Evolutionary conservation across 2,329 filamentous ascomycete species (phyloP), one percentile per base, ranked within the genome.

Genomic region (Fusarium sp.): DNA sequence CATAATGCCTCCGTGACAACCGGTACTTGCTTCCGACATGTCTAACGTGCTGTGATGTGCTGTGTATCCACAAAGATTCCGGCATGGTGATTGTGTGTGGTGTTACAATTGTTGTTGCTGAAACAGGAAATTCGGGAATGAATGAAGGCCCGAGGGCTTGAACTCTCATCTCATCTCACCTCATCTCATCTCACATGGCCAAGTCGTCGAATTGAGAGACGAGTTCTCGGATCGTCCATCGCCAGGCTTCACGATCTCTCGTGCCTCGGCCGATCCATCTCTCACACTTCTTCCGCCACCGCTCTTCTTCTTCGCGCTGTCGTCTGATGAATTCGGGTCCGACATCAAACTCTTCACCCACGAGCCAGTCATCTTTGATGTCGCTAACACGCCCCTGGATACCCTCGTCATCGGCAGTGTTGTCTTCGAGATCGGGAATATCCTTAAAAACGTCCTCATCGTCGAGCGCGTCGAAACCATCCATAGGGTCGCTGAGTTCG

Each of bases 301-400:
- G 89, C 56, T 94, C 92, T 84, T 99, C 96, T 83, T 99, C 96
- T 78, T 96, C 94, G 68, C 93, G 89, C 80, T 98, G 96, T 72
- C 95, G 88, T 77, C 92, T 89, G 72, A 98, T 92, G 80, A 98
- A 99, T 81, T 97, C 94, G 4, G 96, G 96, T 0, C 96, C 96
- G 64, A 99, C 94, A 80, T 99, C 96, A 78, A 99, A 99, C 81
- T 99, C 96, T 83, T 99, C 96, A 61, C 94, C 94, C 14, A 98
- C 93, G 58, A 94, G 90, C 88, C 94, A 96, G 79, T 95, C 93
- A 77, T 95, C 93, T 66, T 91, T 90, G 72, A 91, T 82, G 62
- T 92, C 90, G 77, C 88, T 91, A 75, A 85, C 84, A 22, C 89
- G 88, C 53, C 86, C 86, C 42, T 84, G 82, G 24, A 84, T 83